Evolutionary conservation across 768 basidiomycete species (phyloP).

Genomic region (Termitomyces sp.): DNA sequence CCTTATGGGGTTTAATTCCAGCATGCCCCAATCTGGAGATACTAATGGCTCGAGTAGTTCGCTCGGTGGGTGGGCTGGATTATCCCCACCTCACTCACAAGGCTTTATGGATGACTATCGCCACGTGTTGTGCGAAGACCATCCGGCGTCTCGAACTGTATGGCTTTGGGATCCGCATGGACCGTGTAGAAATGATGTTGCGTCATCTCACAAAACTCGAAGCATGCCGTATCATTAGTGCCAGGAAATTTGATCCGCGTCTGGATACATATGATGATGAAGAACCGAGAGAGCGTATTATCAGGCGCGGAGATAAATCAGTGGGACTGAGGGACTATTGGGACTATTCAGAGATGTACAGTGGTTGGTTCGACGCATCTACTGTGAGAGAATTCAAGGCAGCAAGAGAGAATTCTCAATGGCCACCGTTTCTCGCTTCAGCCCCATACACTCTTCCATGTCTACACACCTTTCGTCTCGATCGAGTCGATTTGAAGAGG

Average conservation of each 20-base stretch:
- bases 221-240: not conserved
- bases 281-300: not conserved
- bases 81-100: not conserved
- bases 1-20: not conserved
- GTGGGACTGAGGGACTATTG: not conserved
- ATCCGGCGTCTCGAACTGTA: not conserved
- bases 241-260: not conserved
- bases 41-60: not conserved
- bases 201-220: slow-evolving; percentile 7
- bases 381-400: not conserved
- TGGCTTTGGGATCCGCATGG: not conserved
- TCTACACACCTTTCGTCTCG: slow-evolving; percentile 1
- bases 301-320: not conserved
- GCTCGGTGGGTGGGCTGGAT: too few species aligned
- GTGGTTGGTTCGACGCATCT: not conserved
- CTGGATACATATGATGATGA: not conserved
- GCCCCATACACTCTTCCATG: slow-evolving; percentile 4
- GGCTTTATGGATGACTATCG: slow-evolving; percentile 3
- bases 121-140: not conserved
- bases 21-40: slow-evolving; percentile 1
- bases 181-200: slow-evolving; percentile 2
- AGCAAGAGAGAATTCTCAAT: not conserved
- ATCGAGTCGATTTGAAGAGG: not conserved
- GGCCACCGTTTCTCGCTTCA: slow-evolving; percentile 1
- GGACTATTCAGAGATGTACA: not conserved